Evolutionary conservation across 306 rosid genomes (phyloP).

Genomic region (Geum urbanum): DNA sequence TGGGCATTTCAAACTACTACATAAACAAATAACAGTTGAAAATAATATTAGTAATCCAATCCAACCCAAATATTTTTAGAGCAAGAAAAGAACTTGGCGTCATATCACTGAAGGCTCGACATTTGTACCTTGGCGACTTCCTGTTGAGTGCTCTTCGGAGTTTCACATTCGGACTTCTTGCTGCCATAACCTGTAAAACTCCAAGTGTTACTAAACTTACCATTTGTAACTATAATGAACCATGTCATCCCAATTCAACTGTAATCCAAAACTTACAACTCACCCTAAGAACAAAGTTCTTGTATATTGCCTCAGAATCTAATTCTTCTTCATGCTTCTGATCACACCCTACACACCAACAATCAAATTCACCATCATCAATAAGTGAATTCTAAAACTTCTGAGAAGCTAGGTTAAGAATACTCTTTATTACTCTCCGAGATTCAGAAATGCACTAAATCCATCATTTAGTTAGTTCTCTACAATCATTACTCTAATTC

Average conservation of each 20-base stretch:
- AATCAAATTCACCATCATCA: not conserved
- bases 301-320: slow-evolving; percentile 68
- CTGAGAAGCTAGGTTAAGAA: not conserved
- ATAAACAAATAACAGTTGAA: slow-evolving; percentile 19
- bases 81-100: not conserved
- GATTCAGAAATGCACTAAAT: not conserved
- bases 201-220: not conserved
- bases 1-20: slow-evolving; percentile 68
- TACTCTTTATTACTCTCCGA: not conserved
- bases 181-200: slow-evolving; percentile 77
- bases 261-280: slow-evolving; percentile 17
- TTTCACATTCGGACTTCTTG: slow-evolving; percentile 85
- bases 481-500: not conserved
- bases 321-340: slow-evolving; percentile 74
- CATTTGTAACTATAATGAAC: slow-evolving; percentile 13
- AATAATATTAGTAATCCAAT: not conserved
- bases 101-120: not conserved
- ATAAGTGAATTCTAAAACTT: not conserved
- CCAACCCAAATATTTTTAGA: not conserved
- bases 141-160: slow-evolving; percentile 47
- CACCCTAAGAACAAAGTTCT: slow-evolving; percentile 82
- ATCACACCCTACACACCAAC: slow-evolving; percentile 71
- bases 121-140: slow-evolving; percentile 48
- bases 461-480: too few species aligned
- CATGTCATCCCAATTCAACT: slow-evolving; percentile 15